Evolutionary conservation across 805 yeast genomes (phyloP), one percentile per base, ranked within the genome.

Genomic region (Myxozyma melibiosi): DNA sequence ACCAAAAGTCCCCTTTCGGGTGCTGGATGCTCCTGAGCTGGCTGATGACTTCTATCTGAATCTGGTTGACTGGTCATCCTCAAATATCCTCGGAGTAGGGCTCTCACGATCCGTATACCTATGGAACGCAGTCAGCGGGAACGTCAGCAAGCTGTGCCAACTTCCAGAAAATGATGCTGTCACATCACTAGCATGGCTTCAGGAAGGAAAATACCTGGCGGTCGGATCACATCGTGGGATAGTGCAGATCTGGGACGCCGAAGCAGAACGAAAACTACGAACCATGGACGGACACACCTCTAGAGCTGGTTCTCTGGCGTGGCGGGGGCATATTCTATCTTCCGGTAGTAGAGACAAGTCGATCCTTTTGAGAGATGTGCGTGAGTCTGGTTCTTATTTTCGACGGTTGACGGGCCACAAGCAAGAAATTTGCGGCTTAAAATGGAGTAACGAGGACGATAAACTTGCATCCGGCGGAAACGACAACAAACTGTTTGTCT

Each of bases 351-450:
- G 96, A 59, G 99, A 94, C 73, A 74, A 90, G 35, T 77, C 84
- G 3, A 91, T 94, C 50, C 74, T 90, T 47, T 96, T 94, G 70
- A 79, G 97, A 61, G 99, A 94, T 71, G 97, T 94, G 22, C 78
- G 99, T 52, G 83, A 84, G 35, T 88, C 92, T 5, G 88, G 86
- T 28, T 96, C 90, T 66, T 90, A 77, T 70, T 82, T 88, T 67
- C 83, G 84, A 61, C 80, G 83, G 62, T 76, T 94, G 31, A 85
- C 82, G 37, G 76, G 80, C 24, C 99, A 94, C 72, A 82, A 84
- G 53, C 98, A 94, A 73, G 99, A 94, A 72, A 96, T 94, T 42
- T 94, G 99, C 74, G 99, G 99, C 1, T 78, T 94, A 64, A 84
- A 84, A 68, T 94, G 99, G 99, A 91, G 91, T 67, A 79, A 82